Conservation (phyloP, 1,139 yeast species). For the Magnusiomyces fungicola region DNA sequence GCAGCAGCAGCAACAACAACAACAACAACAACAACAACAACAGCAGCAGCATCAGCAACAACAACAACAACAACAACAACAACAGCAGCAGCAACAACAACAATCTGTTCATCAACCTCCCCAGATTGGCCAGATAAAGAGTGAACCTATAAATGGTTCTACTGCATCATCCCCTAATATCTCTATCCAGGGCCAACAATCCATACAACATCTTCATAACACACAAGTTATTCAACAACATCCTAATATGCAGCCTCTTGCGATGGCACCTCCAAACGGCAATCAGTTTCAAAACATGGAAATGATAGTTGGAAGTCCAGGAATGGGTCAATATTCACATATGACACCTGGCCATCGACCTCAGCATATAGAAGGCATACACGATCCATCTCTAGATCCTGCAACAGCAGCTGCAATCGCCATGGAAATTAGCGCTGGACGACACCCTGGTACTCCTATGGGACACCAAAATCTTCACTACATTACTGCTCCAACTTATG, state of each 20-base stretch:
- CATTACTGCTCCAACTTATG: constrained; percentile 7
- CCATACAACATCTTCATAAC: constrained; percentile 14
- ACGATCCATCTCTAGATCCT: constrained; percentile 13
- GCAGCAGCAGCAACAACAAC: constrained; percentile 9
- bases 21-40: constrained; percentile 5
- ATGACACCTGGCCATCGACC: constrained; percentile 4
- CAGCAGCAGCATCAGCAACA: constrained; percentile 11
- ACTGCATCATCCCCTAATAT: too few species aligned
- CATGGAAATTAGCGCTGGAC: constrained; percentile 1
- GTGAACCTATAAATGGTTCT: too few species aligned
- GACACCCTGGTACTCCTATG: not conserved
- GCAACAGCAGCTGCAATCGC: constrained; percentile 16
- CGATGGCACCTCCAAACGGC: too few species aligned
- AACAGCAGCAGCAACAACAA: constrained; percentile 1
- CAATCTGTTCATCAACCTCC: too few species aligned
- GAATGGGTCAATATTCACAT: too few species aligned
- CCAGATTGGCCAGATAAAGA: too few species aligned
- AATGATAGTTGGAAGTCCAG: too few species aligned
- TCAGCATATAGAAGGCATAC: not conserved
- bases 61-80: constrained; percentile 11
- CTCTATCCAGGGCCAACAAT: too few species aligned
- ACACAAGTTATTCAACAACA: not conserved
- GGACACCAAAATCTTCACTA: not conserved
- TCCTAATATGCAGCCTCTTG: constrained; percentile 2
- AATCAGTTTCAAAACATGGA: too few species aligned